phyloP scores from a whole-genome alignment of 768 basidiomycete species.

The Mycena sanguinolenta region DNA sequence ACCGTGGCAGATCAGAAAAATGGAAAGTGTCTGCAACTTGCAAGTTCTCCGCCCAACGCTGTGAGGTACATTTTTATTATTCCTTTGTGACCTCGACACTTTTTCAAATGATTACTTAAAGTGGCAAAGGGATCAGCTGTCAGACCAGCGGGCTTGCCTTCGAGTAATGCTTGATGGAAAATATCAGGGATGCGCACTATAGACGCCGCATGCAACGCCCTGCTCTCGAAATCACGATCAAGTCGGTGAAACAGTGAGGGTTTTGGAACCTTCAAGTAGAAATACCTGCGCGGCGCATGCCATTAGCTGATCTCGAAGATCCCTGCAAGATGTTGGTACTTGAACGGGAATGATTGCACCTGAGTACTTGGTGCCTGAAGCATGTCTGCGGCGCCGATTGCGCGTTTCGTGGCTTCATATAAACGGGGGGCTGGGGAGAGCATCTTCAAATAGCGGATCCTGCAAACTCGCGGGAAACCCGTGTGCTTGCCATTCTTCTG shows the following conservation, averaged over 20 bases:
- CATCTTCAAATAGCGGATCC: not conserved
- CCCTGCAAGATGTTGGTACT: not conserved
- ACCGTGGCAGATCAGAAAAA: no score
- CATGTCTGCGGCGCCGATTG: not conserved
- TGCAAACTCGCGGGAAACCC: not conserved
- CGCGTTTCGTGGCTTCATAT: not conserved
- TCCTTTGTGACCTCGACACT: no score
- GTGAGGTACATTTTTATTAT: no score
- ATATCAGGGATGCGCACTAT: not conserved
- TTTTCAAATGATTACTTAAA: no score
- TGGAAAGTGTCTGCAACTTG: no score
- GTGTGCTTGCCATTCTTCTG: not conserved
- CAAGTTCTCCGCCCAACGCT: no score
- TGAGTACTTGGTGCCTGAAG: constrained; percentile 1
- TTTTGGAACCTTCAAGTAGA: not conserved
- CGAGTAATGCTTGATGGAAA: not conserved
- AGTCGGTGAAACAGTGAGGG: not conserved
- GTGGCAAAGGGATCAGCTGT: no score
- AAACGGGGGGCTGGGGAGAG: not conserved
- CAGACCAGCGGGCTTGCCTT: not conserved
- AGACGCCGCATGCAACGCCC: not conserved
- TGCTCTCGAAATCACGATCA: not conserved
- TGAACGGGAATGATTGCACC: not conserved
- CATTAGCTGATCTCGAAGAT: not conserved
- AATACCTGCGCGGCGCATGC: constrained; percentile 2